Evolutionary conservation across 768 basidiomycete species (phyloP), one percentile per base, ranked within the genome.

Genomic region (Rhizopogon vesiculosus): DNA sequence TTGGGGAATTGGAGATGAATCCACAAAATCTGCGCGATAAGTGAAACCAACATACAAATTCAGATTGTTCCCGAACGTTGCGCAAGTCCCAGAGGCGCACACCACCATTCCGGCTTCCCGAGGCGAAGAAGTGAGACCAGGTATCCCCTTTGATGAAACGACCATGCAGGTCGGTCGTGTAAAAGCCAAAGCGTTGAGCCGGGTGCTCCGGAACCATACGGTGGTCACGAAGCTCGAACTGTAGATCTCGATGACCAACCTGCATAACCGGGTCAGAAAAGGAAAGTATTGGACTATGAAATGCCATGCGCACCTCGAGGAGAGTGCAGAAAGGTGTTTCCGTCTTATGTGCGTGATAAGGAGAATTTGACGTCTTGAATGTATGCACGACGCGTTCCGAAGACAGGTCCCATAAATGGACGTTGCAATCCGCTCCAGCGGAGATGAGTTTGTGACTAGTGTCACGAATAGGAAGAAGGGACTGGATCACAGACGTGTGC

Each of bases 181-280:
- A 42, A 56, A 75, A 80, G 5, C 81, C 80, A 59, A 82, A 82
- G 31, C 77, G 67, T 46, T 73, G 68, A 19, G 72, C 74, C 3
- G 75, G 64, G 33, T 59, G 56, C 25, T 59, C 60, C 13, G 75
- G 72, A 10, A 73, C 69, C 38, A 68, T 54, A 16, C 80, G 72
- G 57, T 74, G 69, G 57, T 81, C 81, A 19, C 74, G 78, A n/a
- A 80, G 51, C 60, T 83, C 81, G 51, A 78, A 80, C 56, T 82
- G 81, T 29, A 73, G 69, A 59, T 83, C 81, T 19, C 77, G 67
- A 60, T 81, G 78, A 6, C 74, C 73, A 46, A 81, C 70, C 80
- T 82, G 45, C 19, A 43, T 42, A 12, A 28, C 13, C 19, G 7
- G 40, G 61, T 49, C 22, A 40, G 55, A 33, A 25, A 41, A 45